phyloP scores from a whole-genome alignment of 2,329 filamentous ascomycete species.

The Cytospora leucostoma region DNA sequence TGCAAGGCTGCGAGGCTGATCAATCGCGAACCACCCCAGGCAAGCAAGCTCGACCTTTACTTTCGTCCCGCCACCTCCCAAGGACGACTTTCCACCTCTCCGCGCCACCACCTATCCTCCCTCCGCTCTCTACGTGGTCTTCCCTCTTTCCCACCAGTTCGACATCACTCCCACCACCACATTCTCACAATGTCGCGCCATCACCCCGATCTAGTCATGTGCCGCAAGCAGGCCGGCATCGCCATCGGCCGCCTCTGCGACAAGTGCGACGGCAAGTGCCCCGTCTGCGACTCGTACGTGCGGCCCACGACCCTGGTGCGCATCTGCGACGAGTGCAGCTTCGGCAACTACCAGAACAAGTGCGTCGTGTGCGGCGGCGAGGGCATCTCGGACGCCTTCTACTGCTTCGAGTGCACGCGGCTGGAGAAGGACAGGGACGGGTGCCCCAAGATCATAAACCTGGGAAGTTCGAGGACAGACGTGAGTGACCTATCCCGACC shows the following conservation, averaged over 20 bases:
- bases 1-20: slow-evolving; percentile 24
- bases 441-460: slow-evolving; percentile 98
- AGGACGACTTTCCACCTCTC: background rate
- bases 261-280: slow-evolving; percentile 99
- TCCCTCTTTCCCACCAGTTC: slow-evolving; percentile 1
- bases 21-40: background rate
- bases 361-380: slow-evolving; percentile 98
- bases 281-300: slow-evolving; percentile 98
- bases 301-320: slow-evolving; percentile 94
- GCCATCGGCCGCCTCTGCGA: slow-evolving; percentile 98
- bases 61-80: background rate
- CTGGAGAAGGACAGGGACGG: slow-evolving; percentile 96
- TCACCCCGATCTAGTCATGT: slow-evolving; percentile 99
- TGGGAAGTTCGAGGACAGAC: slow-evolving; percentile 94
- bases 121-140: background rate
- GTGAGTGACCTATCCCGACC: slow-evolving; percentile 52
- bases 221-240: slow-evolving; percentile 96
- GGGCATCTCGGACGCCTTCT: slow-evolving; percentile 97
- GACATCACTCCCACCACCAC: background rate
- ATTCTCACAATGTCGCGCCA: slow-evolving; percentile 76
- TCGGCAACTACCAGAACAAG: slow-evolving; percentile 99
- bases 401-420: slow-evolving; percentile 98
- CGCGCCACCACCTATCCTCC: background rate
- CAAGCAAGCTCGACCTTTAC: background rate
- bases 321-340: slow-evolving; percentile 99